Conservation (phyloP, 1,139 yeast genomes). For the Candida sanyaensis region DNA sequence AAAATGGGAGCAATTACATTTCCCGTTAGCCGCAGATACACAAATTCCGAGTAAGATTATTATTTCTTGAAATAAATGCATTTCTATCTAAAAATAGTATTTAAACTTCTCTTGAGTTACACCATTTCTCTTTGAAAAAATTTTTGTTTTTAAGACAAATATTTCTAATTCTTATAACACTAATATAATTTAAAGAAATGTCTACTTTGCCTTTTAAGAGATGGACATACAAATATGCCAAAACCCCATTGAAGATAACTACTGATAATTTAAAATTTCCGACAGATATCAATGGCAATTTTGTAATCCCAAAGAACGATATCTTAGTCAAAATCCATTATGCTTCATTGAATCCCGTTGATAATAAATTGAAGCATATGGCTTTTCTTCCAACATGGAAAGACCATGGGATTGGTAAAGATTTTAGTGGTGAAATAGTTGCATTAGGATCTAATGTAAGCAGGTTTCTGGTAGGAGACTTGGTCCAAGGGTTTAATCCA, state of each 20-base stretch:
- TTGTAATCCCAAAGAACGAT: slow-evolving; percentile 35
- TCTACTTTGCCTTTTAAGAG: not conserved
- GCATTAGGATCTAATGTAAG: slow-evolving; percentile 46
- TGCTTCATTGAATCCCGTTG: slow-evolving; percentile 72
- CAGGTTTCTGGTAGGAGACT: slow-evolving; percentile 57
- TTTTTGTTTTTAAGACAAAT: too few relatives aligned
- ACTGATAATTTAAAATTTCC: slow-evolving; percentile 1
- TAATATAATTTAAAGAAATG: not conserved
- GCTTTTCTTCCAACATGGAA: slow-evolving; percentile 16
- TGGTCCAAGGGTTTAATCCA: slow-evolving; percentile 57
- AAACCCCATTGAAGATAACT: slow-evolving; percentile 1
- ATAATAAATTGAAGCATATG: slow-evolving; percentile 48
- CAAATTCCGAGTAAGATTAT: too few relatives aligned
- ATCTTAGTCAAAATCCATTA: slow-evolving; percentile 58
- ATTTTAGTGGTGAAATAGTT: slow-evolving; percentile 63
- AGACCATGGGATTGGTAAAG: slow-evolving; percentile 58
- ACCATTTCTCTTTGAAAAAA: too few relatives aligned
- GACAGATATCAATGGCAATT: not conserved
- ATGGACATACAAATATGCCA: not conserved
- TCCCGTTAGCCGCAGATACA: too few relatives aligned
- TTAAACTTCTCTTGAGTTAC: too few relatives aligned
- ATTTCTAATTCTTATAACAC: too few relatives aligned
- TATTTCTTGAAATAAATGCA: too few relatives aligned
- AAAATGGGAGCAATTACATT: too few relatives aligned
- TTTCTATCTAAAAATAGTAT: too few relatives aligned